phyloP scores from a whole-genome alignment of 2,329 filamentous ascomycete species.

The Paecilomyces niveus region DNA sequence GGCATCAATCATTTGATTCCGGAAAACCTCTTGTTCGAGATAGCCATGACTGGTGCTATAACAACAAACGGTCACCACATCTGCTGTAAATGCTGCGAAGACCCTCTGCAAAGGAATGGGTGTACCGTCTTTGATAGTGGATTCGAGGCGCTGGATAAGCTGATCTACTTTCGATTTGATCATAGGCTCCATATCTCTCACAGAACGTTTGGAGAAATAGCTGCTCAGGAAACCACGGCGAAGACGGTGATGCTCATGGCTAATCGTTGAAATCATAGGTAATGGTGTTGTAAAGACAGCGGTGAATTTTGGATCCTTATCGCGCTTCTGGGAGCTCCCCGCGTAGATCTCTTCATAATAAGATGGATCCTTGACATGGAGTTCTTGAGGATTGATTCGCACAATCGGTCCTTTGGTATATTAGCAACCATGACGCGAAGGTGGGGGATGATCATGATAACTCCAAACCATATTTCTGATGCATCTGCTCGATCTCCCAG shows the following conservation, averaged over 20 bases:
- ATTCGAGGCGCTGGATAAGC: slow-evolving; percentile 9
- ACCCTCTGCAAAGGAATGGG: neutral
- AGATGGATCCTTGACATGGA: slow-evolving; percentile 29
- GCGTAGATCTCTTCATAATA: slow-evolving; percentile 30
- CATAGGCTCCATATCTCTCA: slow-evolving; percentile 26
- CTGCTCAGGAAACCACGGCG: slow-evolving; percentile 35
- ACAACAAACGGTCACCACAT: slow-evolving; percentile 3
- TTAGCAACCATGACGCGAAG: too few species aligned
- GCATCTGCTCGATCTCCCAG: too few species aligned
- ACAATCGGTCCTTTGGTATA: slow-evolving; percentile 24
- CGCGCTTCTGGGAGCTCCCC: slow-evolving; percentile 8
- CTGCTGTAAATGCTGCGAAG: neutral
- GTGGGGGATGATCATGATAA: too few species aligned
- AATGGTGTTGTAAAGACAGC: slow-evolving; percentile 11
- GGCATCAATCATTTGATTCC: too few species aligned
- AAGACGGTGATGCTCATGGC: slow-evolving; percentile 36
- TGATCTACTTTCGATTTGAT: slow-evolving; percentile 19
- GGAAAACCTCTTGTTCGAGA: neutral
- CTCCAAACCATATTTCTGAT: too few species aligned
- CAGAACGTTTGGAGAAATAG: slow-evolving; percentile 39
- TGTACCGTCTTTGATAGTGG: neutral
- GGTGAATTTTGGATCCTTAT: slow-evolving; percentile 14
- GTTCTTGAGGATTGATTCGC: slow-evolving; percentile 29
- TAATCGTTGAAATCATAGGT: slow-evolving; percentile 24
- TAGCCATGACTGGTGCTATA: slow-evolving; percentile 14